phyloP scores from a whole-genome alignment of 2,329 filamentous ascomycete genomes.

The Aspergillus calidoustus region DNA sequence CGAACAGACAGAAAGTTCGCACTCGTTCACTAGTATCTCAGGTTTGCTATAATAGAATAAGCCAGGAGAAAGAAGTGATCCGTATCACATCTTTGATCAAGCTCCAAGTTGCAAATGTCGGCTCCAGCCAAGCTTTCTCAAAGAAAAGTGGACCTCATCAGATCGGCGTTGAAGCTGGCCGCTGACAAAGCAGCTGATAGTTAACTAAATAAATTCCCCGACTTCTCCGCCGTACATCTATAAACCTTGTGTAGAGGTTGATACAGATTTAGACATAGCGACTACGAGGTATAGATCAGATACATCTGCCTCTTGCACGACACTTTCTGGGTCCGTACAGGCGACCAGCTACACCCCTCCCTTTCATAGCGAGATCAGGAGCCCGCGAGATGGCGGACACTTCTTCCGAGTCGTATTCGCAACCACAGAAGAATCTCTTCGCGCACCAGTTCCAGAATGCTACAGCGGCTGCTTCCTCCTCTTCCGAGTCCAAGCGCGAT shows the following conservation, averaged over 20 bases:
- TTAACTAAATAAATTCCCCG: conserved; percentile 4
- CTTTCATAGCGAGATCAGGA: not conserved
- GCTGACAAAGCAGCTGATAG: conserved; percentile 25
- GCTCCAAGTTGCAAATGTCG: not conserved
- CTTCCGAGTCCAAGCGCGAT: conserved; percentile 30
- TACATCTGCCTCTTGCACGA: not conserved
- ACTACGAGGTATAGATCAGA: not conserved
- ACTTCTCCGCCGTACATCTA: not conserved
- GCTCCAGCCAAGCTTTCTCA: not conserved
- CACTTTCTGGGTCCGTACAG: not conserved
- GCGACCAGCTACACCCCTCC: not conserved
- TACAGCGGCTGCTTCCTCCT: conserved; percentile 21
- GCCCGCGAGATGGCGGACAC: conserved; percentile 18
- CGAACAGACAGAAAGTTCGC: not conserved
- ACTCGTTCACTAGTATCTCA: not conserved
- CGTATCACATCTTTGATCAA: not conserved
- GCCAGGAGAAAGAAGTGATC: not conserved
- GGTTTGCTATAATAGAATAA: not conserved
- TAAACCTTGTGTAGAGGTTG: not conserved
- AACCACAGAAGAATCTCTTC: conserved; percentile 25
- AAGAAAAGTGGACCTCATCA: not conserved
- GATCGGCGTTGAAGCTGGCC: conserved; percentile 2
- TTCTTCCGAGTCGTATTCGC: conserved; percentile 28
- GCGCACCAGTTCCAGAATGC: conserved; percentile 20
- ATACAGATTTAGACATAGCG: not conserved